Evolutionary conservation across 768 basidiomycete species (phyloP).

Genomic region (Austroboletus eburneus): DNA sequence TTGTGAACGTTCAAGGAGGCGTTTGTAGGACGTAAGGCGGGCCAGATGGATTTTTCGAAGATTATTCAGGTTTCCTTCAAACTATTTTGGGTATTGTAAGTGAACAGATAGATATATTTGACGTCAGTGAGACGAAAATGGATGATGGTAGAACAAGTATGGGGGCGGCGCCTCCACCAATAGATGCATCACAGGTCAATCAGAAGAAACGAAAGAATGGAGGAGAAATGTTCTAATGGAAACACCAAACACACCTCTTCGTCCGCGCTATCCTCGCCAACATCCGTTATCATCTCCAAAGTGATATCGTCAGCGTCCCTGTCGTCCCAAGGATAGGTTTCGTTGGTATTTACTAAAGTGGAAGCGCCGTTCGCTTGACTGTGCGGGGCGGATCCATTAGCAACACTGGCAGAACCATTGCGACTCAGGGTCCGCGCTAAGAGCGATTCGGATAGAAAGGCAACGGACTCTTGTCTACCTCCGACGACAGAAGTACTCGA

Average conservation of each 20-base stretch:
- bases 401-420: conserved; percentile 18
- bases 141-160: not conserved
- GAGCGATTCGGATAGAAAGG: conserved; percentile 17
- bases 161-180: not conserved
- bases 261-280: conserved; percentile 58
- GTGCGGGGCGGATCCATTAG: conserved; percentile 14
- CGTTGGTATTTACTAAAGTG: conserved; percentile 18
- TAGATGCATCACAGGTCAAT: not conserved
- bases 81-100: conserved; percentile 27
- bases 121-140: not conserved
- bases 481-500: conserved; percentile 16
- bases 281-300: conserved; percentile 64
- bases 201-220: not conserved
- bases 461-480: conserved; percentile 13
- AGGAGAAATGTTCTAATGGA: not conserved
- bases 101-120: not conserved
- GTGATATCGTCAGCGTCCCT: conserved; percentile 58
- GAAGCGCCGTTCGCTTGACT: conserved; percentile 23
- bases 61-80: conserved; percentile 40
- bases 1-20: conserved; percentile 77
- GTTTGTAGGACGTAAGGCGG: conserved; percentile 71
- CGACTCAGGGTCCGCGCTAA: conserved; percentile 7
- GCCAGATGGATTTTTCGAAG: conserved; percentile 40
- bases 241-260: conserved; percentile 53
- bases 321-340: conserved; percentile 25